A percentile compares a stretch with the other conserved stretches of the same genome.
phyloP scores from a whole-genome alignment of 2,329 filamentous ascomycete genomes.

The Phaeosphaeria sp. region DNA sequence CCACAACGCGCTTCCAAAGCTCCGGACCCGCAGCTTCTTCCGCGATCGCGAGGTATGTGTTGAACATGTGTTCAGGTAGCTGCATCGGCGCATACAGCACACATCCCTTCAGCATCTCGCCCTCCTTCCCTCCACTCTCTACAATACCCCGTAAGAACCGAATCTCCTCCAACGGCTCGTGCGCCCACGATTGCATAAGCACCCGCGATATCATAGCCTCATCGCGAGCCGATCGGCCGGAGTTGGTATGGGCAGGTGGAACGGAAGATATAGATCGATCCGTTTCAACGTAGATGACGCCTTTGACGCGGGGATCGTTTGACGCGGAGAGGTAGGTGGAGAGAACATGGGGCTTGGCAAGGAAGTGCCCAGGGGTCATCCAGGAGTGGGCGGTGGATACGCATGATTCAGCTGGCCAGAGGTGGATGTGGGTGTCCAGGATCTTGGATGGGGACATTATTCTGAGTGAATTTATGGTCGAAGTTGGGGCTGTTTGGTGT shows the following conservation, averaged over 20 bases:
- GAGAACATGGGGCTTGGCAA: conserved; percentile 57
- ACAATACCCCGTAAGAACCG: conserved; percentile 61
- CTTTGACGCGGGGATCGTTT: conserved; percentile 40
- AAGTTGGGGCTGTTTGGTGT: too few relatives aligned
- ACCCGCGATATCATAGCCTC: conserved; percentile 2
- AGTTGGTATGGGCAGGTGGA: conserved; percentile 6
- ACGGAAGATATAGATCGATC: conserved; percentile 62
- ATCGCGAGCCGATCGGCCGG: background rate
- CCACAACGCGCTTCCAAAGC: conserved; percentile 72
- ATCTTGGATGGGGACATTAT: conserved; percentile 54
- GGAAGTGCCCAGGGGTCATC: conserved; percentile 62
- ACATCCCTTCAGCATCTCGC: conserved; percentile 66
- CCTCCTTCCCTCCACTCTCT: conserved; percentile 52
- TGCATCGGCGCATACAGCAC: conserved; percentile 88
- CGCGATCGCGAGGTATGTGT: conserved; percentile 69
- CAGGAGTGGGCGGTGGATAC: conserved; percentile 72
- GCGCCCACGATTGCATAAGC: conserved; percentile 63
- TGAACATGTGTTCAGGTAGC: conserved; percentile 65
- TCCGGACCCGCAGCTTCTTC: conserved; percentile 65
- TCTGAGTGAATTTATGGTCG: background rate
- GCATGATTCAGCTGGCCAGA: conserved; percentile 71
- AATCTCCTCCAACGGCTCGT: conserved; percentile 74
- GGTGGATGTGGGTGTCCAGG: conserved; percentile 91
- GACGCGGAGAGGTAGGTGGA: conserved; percentile 52
- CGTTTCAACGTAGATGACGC: conserved; percentile 84